Evolutionary conservation across 495 filamentous ascomycete species (phyloP).

Genomic region (Aspergillus hancockii): DNA sequence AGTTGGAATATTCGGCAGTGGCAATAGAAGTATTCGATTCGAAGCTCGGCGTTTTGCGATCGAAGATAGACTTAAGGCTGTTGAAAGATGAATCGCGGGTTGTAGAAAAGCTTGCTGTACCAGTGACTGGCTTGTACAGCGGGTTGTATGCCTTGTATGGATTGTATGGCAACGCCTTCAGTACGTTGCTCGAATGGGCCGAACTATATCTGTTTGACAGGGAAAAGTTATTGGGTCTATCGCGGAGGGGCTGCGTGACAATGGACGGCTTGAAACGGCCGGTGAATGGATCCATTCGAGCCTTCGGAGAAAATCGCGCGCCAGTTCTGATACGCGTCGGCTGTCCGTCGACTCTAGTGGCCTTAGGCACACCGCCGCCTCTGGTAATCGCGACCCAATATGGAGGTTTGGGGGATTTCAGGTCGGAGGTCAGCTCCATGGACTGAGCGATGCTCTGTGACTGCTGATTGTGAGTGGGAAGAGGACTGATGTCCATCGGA

Average conservation of each 20-base stretch:
- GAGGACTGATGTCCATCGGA: constrained; percentile 23
- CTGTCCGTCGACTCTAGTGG: neutral
- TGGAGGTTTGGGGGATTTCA: neutral
- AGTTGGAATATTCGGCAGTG: neutral
- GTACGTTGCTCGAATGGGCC: neutral
- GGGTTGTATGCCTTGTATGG: too few relatives aligned
- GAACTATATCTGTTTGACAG: neutral
- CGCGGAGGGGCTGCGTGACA: neutral
- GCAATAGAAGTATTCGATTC: constrained; percentile 12
- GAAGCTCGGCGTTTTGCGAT: constrained; percentile 15
- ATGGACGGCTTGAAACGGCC: neutral
- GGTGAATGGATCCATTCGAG: neutral
- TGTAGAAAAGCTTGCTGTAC: neutral
- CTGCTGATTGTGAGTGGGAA: neutral
- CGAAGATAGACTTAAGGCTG: constrained; percentile 6
- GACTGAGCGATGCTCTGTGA: neutral
- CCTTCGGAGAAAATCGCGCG: constrained; percentile 17
- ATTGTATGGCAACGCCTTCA: neutral
- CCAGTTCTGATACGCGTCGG: neutral
- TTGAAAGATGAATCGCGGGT: constrained; percentile 19
- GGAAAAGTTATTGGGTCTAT: neutral
- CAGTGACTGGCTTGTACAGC: neutral
- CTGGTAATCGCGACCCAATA: neutral
- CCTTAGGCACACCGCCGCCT: neutral
- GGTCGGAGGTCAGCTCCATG: neutral